A percentile compares a stretch with the other conserved stretches of the same genome.
phyloP scores from a whole-genome alignment of 768 basidiomycete species.

The Termitomyces sp. region DNA sequence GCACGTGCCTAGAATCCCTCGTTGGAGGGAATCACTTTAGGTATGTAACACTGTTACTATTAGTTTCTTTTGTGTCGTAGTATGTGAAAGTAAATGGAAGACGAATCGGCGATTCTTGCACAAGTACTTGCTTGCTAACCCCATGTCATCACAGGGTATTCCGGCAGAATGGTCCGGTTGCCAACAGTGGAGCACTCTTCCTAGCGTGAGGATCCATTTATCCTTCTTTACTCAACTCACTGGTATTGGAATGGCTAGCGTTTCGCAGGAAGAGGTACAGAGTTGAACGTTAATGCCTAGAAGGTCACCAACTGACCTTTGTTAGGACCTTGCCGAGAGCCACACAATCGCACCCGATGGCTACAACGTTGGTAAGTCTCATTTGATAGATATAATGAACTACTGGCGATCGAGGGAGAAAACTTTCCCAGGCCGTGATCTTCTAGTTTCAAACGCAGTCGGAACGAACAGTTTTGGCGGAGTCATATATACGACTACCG shows the following conservation, averaged over 20 bases:
- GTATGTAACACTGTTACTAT: constrained; percentile 21
- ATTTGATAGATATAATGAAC: neutral
- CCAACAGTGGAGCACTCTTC: constrained; percentile 49
- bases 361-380: constrained; percentile 25
- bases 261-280: constrained; percentile 29
- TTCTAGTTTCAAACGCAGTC: constrained; percentile 20
- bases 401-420: too few species aligned
- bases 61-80: neutral
- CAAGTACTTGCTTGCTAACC: neutral
- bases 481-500: constrained; percentile 40
- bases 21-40: constrained; percentile 79
- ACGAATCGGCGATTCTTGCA: neutral
- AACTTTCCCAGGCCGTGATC: constrained; percentile 20
- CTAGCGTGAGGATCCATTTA: constrained; percentile 25
- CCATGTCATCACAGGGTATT: constrained; percentile 32
- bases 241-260: constrained; percentile 13
- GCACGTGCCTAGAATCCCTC: constrained; percentile 75
- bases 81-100: neutral
- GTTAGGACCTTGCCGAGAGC: constrained; percentile 20
- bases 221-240: neutral
- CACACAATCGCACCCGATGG: constrained; percentile 29
- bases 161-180: constrained; percentile 49
- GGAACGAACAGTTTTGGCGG: constrained; percentile 33
- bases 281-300: neutral
- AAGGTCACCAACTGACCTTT: neutral